Evolutionary conservation across 306 rosid genomes (phyloP).

Genomic region (Inga laurina): DNA sequence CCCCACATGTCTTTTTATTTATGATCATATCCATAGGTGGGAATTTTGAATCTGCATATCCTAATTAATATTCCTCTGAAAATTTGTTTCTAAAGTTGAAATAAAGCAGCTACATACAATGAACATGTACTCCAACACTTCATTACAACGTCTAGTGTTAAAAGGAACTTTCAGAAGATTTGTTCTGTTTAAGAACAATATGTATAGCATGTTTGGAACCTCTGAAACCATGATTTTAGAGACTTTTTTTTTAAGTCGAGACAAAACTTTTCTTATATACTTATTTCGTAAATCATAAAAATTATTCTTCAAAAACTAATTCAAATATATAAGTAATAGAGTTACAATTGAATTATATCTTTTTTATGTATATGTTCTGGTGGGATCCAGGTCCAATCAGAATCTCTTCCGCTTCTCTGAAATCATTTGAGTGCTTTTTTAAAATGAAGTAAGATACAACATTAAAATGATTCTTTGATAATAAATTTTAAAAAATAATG

Average conservation of each 20-base stretch:
- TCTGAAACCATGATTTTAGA: too few species aligned
- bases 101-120: neutral
- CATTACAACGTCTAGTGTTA: neutral
- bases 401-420: neutral
- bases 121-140: neutral
- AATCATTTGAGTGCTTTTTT: neutral
- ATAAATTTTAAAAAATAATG: neutral
- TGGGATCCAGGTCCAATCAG: conserved; percentile 27
- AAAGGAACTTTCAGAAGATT: neutral
- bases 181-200: conserved; percentile 4
- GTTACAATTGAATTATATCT: conserved; percentile 15
- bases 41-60: neutral
- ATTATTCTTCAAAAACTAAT: too few species aligned
- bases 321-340: neutral
- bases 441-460: neutral
- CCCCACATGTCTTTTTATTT: conserved; percentile 11
- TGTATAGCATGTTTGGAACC: neutral
- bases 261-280: too few species aligned
- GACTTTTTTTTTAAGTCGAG: rapidly evolving
- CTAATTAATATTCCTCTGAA: neutral
- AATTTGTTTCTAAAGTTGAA: neutral
- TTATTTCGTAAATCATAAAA: too few species aligned
- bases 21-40: neutral
- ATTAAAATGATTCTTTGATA: neutral
- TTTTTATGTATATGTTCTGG: conserved; percentile 25